These are phyloP conservation scores for Pseudocercospora fuligena DNA, from an alignment of 2,329 filamentous ascomycete genomes.

Conservation along the genomic window DNA sequence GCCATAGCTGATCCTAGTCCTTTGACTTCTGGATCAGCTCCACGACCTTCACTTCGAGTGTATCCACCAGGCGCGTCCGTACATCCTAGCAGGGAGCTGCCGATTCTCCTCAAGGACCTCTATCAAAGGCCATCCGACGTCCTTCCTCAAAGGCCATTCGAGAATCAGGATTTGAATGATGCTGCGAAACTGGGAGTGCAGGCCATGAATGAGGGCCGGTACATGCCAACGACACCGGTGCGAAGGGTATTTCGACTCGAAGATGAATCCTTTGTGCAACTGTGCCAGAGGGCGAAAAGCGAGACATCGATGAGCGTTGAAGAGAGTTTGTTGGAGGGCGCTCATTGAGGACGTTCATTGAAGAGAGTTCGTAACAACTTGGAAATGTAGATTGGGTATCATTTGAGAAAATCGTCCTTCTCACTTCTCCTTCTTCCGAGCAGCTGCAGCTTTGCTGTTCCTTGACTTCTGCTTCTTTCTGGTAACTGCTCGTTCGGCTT, in stretches of 20 bases:
- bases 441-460: conserved; percentile 72
- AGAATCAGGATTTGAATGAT: neutral
- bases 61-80: neutral
- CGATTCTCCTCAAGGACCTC: neutral
- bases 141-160: neutral
- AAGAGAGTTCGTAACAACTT: too few relatives aligned
- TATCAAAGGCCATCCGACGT: neutral
- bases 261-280: neutral
- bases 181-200: neutral
- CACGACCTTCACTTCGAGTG: neutral
- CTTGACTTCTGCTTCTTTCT: conserved; percentile 67
- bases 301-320: neutral
- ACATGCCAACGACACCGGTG: neutral
- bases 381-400: too few relatives aligned
- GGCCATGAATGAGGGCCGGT: neutral
- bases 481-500: conserved; percentile 72
- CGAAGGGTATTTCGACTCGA: neutral
- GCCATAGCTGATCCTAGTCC: neutral
- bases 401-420: neutral
- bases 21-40: neutral
- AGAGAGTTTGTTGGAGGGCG: neutral
- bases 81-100: neutral
- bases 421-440: conserved; percentile 18
- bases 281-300: neutral
- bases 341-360: too few relatives aligned